Base-by-base conservation (phyloP, 208 protist species). In the Acanthamoeba healyi region DNA sequence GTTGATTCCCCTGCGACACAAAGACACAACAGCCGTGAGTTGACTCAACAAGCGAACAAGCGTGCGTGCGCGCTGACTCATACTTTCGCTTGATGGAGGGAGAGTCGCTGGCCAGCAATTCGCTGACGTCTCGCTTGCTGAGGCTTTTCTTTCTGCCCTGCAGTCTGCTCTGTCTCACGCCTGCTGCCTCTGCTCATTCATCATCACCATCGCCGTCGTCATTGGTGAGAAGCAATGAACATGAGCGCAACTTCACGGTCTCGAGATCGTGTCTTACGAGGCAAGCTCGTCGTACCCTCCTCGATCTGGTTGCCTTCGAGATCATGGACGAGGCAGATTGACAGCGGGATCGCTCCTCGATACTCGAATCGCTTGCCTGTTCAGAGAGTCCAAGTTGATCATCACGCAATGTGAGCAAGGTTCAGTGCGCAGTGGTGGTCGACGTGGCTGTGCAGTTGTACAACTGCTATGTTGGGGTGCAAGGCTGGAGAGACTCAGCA, bases 91-190 rank as follows among this genome's bases (percentile, higher is more conserved):
- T 67, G 61, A 67, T 67, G n/a, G 61, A 24, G 9, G 61, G 5
- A 1, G 61, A 32, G 61, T 67, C 61, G 61, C 24, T 67, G n/a
- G 14, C 61, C 12, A 67, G 19, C 61, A 36, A 6, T 29, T 67
- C 61, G 61, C 12, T 36, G n/a, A 67, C 29, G 29, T 67, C 61
- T 12, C 61, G 61, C 24, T 36, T 29, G 61, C 61, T 67, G 61
- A 67, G 61, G 61, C 61, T 67, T 29, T 67, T 67, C 29, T 67
- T 67, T 29, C 36, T 67, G 61, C 61, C 61, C 7, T 67, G 61
- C 14, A 67, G 24, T 6, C 61, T 6, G 61, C 61, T 67, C 61
- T 67, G 61, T 10, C 61, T 29, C 61, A 67, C 61, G 14, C 61
- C 61, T 29, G 61, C 61, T 29, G 61, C 61, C 17, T 67, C 61